These are phyloP conservation scores for Didymella exigua DNA, from an alignment of 2,329 filamentous ascomycete genomes.

Conservation along the genomic window DNA sequence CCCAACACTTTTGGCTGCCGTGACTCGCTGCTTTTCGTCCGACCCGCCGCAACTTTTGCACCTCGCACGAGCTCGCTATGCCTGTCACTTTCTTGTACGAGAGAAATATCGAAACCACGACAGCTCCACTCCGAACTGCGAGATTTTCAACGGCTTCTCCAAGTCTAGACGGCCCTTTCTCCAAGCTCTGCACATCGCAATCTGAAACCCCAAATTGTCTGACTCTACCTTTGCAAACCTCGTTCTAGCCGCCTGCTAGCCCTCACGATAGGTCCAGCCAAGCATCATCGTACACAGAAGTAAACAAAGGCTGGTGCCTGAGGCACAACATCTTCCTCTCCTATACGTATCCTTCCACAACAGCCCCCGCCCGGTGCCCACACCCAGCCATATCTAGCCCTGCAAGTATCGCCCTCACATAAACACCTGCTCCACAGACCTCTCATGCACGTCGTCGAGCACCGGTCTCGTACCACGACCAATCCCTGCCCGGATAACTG, in stretches of 20 bases:
- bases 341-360: slow-evolving; percentile 1
- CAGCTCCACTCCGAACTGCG: not conserved
- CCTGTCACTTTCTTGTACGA: not conserved
- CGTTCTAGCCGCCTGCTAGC: not conserved
- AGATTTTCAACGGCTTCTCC: not conserved
- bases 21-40: slow-evolving; percentile 17
- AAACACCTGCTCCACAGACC: not conserved
- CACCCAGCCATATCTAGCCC: not conserved
- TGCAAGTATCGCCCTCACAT: no score
- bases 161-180: slow-evolving; percentile 2
- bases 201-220: not conserved
- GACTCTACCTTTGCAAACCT: slow-evolving; percentile 9
- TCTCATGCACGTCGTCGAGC: not conserved
- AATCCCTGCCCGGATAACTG: not conserved
- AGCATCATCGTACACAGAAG: not conserved
- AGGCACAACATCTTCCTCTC: slow-evolving; percentile 1
- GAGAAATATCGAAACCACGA: slow-evolving; percentile 2
- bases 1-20: slow-evolving; percentile 4
- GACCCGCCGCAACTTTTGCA: slow-evolving; percentile 7
- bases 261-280: not conserved
- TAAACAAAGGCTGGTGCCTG: slow-evolving; percentile 2
- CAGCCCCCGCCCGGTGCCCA: not conserved
- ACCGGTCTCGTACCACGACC: not conserved
- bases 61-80: slow-evolving; percentile 10
- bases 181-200: slow-evolving; percentile 15